These are phyloP conservation scores for Fusarium nisikadoi DNA, from an alignment of 2,329 filamentous ascomycete species.

Conservation along the genomic window DNA sequence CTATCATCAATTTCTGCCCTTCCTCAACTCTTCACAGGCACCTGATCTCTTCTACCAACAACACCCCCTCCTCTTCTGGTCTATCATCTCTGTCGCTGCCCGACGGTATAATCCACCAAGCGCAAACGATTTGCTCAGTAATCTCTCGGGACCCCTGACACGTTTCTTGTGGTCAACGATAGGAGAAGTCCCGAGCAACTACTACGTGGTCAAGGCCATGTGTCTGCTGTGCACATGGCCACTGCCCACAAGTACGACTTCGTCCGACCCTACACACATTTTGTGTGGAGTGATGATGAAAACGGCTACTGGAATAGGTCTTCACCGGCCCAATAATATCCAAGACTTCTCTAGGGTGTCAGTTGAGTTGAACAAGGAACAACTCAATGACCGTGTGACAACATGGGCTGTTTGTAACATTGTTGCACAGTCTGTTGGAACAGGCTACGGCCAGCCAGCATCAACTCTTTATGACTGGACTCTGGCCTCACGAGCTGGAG, in stretches of 20 bases:
- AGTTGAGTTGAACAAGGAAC: slow-evolving; percentile 79
- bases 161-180: slow-evolving; percentile 81
- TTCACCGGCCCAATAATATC: slow-evolving; percentile 83
- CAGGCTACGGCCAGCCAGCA: slow-evolving; percentile 83
- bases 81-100: slow-evolving; percentile 79
- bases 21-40: slow-evolving; percentile 72
- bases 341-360: slow-evolving; percentile 84
- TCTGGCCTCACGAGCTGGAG: slow-evolving; percentile 68
- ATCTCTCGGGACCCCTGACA: slow-evolving; percentile 74
- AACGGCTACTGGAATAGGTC: slow-evolving; percentile 82
- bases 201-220: slow-evolving; percentile 83
- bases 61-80: slow-evolving; percentile 86
- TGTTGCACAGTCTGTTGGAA: slow-evolving; percentile 83
- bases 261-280: slow-evolving; percentile 83
- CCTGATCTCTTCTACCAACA: slow-evolving; percentile 82
- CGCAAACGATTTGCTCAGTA: slow-evolving; percentile 72
- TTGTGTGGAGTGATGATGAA: slow-evolving; percentile 88
- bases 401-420: slow-evolving; percentile 91
- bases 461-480: slow-evolving; percentile 83
- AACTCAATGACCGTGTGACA: slow-evolving; percentile 79
- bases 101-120: slow-evolving; percentile 69
- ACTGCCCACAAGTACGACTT: slow-evolving; percentile 82
- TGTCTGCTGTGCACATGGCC: slow-evolving; percentile 86
- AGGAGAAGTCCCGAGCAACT: slow-evolving; percentile 79
- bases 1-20: slow-evolving; percentile 82